Evolutionary conservation across 768 basidiomycete species (phyloP).

Genomic region (Cubamyces lactineus): DNA sequence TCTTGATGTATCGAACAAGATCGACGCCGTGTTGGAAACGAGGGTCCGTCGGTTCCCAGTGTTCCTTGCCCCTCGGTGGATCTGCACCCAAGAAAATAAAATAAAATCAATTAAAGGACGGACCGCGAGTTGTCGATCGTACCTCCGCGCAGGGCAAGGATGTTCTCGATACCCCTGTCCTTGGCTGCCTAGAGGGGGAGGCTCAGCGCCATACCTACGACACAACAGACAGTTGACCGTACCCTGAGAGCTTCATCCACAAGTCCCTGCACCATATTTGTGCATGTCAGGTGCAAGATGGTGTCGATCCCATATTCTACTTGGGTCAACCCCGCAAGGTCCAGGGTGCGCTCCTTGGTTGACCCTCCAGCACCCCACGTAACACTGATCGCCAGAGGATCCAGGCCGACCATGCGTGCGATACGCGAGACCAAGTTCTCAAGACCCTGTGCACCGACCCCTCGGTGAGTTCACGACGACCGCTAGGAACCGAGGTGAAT

Average conservation of each 20-base stretch:
- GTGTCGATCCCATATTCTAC: slow-evolving; percentile 79
- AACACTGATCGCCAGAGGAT: slow-evolving; percentile 85
- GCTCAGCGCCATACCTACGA: background rate
- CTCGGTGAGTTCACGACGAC: slow-evolving; percentile 2
- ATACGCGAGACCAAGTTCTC: slow-evolving; percentile 90
- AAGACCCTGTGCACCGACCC: slow-evolving; percentile 63
- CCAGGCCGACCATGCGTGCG: slow-evolving; percentile 71
- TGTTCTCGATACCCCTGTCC: slow-evolving; percentile 79
- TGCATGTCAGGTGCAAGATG: slow-evolving; percentile 94
- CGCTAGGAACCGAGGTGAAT: slow-evolving; percentile 16
- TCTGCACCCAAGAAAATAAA: slow-evolving; percentile 49
- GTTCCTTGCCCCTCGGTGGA: slow-evolving; percentile 91
- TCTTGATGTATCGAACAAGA: slow-evolving; percentile 89
- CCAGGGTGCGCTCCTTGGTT: slow-evolving; percentile 85
- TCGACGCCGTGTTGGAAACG: slow-evolving; percentile 85
- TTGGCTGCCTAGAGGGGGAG: slow-evolving; percentile 63
- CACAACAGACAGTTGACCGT: slow-evolving; percentile 25
- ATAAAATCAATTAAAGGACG: too few species aligned
- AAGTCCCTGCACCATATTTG: slow-evolving; percentile 90
- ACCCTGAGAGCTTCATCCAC: slow-evolving; percentile 88
- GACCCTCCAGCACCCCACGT: slow-evolving; percentile 99
- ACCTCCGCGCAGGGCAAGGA: slow-evolving; percentile 94
- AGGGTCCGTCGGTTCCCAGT: slow-evolving; percentile 86
- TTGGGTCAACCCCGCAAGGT: slow-evolving; percentile 81
- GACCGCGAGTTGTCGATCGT: slow-evolving; percentile 23